Percentiles rank a stretch among this genome's conserved stretches.
Evolutionary conservation across 2,329 filamentous ascomycete species (phyloP).

Genomic region (Orbilia javanica): DNA sequence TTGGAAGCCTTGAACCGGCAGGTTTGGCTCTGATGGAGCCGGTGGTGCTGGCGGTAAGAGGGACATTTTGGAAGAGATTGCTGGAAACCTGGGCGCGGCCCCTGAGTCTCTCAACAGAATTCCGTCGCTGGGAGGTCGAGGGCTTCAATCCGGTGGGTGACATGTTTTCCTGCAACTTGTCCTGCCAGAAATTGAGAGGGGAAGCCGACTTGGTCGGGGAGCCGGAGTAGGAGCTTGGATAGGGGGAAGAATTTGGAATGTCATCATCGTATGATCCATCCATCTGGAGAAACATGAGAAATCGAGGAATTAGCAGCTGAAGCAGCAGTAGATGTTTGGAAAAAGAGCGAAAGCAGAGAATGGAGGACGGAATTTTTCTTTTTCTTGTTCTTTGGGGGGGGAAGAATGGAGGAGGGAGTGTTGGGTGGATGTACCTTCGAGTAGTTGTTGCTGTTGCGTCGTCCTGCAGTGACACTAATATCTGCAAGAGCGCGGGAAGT

Average conservation of each 20-base stretch:
- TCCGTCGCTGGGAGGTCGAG: slow-evolving; percentile 80
- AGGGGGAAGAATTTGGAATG: slow-evolving; percentile 61
- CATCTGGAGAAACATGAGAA: background rate
- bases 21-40: slow-evolving; percentile 75
- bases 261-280: slow-evolving; percentile 60
- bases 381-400: background rate
- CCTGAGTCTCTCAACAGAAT: slow-evolving; percentile 95
- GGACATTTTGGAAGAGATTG: slow-evolving; percentile 98
- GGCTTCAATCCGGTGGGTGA: slow-evolving; percentile 65
- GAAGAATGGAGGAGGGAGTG: background rate
- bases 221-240: slow-evolving; percentile 60
- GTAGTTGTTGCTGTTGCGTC: slow-evolving; percentile 91
- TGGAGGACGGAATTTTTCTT: too few species aligned
- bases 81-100: slow-evolving; percentile 96
- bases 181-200: slow-evolving; percentile 92
- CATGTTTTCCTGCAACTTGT: slow-evolving; percentile 80
- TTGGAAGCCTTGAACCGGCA: slow-evolving; percentile 75
- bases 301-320: background rate
- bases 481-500: slow-evolving; percentile 84
- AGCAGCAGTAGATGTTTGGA: too few species aligned
- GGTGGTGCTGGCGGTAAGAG: slow-evolving; percentile 72
- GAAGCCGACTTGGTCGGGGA: slow-evolving; percentile 69
- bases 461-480: slow-evolving; percentile 84
- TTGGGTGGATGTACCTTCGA: slow-evolving; percentile 71
- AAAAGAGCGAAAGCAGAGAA: too few species aligned